Evolutionary conservation across 768 basidiomycete species (phyloP).

Genomic region (Amanita pallidorosea): DNA sequence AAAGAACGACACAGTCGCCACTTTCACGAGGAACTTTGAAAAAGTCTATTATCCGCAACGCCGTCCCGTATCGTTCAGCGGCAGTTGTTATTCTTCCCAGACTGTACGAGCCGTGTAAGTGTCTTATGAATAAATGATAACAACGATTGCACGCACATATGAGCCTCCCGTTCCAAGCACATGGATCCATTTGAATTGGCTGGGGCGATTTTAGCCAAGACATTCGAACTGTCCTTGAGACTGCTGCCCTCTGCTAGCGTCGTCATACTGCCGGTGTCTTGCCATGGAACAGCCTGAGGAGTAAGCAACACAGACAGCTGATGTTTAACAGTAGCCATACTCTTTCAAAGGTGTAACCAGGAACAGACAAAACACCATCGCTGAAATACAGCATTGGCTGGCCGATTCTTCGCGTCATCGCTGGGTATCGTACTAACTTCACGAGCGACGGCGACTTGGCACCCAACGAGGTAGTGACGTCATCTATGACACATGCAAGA

Average conservation of each 20-base stretch:
- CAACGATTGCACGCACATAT: slow-evolving; percentile 38
- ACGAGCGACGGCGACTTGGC: neutral
- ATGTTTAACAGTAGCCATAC: slow-evolving; percentile 16
- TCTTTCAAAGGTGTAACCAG: slow-evolving; percentile 65
- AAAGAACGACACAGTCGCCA: slow-evolving; percentile 62
- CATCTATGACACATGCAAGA: neutral
- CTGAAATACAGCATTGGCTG: slow-evolving; percentile 51
- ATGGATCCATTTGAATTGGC: slow-evolving; percentile 65
- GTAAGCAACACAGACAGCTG: neutral
- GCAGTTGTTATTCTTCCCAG: slow-evolving; percentile 38
- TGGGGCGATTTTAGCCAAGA: slow-evolving; percentile 65
- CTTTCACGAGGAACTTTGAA: slow-evolving; percentile 54
- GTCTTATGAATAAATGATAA: neutral
- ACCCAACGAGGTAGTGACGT: neutral
- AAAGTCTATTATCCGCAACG: slow-evolving; percentile 51
- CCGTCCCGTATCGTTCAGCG: slow-evolving; percentile 40
- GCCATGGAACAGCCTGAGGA: slow-evolving; percentile 49
- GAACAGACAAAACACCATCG: slow-evolving; percentile 50
- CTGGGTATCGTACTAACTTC: neutral
- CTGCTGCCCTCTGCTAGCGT: slow-evolving; percentile 57
- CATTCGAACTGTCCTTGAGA: slow-evolving; percentile 57
- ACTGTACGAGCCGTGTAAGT: slow-evolving; percentile 18
- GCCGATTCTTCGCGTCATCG: slow-evolving; percentile 45
- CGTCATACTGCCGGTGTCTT: slow-evolving; percentile 66
- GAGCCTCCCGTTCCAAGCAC: slow-evolving; percentile 62